Evolutionary conservation across 78 protist genomes (phyloP).

Genomic region (Corallochytrium limacisporum): DNA sequence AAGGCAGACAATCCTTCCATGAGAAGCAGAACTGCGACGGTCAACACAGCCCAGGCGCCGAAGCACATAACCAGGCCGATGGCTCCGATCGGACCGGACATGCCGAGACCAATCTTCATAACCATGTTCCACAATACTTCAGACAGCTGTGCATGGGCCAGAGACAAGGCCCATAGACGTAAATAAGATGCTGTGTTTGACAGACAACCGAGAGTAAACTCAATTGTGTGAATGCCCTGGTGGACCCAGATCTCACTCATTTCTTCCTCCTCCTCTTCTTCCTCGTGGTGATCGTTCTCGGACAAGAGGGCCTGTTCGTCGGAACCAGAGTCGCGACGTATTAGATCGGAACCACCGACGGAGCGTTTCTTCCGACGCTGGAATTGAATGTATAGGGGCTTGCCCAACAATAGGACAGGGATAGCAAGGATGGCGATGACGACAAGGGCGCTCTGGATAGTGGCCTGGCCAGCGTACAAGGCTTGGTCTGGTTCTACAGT

Average conservation of each 20-base stretch:
- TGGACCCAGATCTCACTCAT: slow-evolving; percentile 24
- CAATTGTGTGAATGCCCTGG: slow-evolving; percentile 96
- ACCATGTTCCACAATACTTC: slow-evolving; percentile 68
- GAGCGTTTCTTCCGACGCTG: neutral
- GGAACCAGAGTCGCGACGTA: no score
- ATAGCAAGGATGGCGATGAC: slow-evolving; percentile 61
- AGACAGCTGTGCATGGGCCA: slow-evolving; percentile 90
- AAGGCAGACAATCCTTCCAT: slow-evolving; percentile 99
- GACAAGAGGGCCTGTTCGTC: neutral
- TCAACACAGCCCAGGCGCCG: slow-evolving; percentile 76
- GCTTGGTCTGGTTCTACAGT: neutral
- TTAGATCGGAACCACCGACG: no score
- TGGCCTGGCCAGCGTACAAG: slow-evolving; percentile 36
- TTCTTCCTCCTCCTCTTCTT: neutral
- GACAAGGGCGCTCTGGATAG: slow-evolving; percentile 49
- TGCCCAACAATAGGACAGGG: slow-evolving; percentile 71
- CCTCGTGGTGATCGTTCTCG: slow-evolving; percentile 25
- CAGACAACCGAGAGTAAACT: slow-evolving; percentile 88
- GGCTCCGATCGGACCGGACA: neutral
- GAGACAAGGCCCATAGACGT: slow-evolving; percentile 99
- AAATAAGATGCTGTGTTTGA: slow-evolving; percentile 99
- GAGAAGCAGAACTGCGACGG: slow-evolving; percentile 80
- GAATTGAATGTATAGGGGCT: slow-evolving; percentile 31
- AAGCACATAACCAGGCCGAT: slow-evolving; percentile 9
- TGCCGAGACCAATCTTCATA: neutral